Base-by-base conservation (phyloP, 306 rosid genomes). In the Quercus rubra region DNA sequence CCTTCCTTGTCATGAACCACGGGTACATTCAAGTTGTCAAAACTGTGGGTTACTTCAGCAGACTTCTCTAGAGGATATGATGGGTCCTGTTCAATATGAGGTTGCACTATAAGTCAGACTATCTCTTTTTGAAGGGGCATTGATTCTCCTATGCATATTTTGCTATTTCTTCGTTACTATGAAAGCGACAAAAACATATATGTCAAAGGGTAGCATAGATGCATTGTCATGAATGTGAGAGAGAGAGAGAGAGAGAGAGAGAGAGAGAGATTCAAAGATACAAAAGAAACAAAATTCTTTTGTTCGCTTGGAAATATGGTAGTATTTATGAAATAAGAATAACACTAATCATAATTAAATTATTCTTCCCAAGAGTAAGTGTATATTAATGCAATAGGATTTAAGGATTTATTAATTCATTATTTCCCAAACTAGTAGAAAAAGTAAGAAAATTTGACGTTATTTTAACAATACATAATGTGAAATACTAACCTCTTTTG, bases 71-170 rank as follows among this genome's bases (percentile, higher is more conserved):
- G 51, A 27, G 74, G 59, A 46, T 46, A 46, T 43, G 35, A 57
- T 17, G 63, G 74, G 21, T 79, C 85, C 85, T 87, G 74, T 70
- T 79, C 52, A 80, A 52, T 9, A n/a, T 66, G 15, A 73, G 8
- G 69, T 66, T 67, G 35, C 69, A 74, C 25, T 58, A 35, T 51
- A 55, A 81, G 20, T 67, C 15, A 67, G 52, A 67, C 52, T 35
- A 33, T 33, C 38, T 1, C 14, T 1, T 17, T 19, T 67, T 67
- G 23, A 18, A 58, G 3, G 28, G 12, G 66, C 7, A 64, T 64
- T 64, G n/a, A 4, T 28, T 20, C 21, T 15, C 20, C 52, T 8
- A 18, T 67, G 70, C 35, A 19, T 67, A 67, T 67, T 27, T 15
- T 67, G 17, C 9, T 19, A 33, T 33, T 35, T 33, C 52, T 33